Percentiles rank a stretch among this genome's conserved stretches.
These are phyloP conservation scores for Exophiala mesophila DNA, from an alignment of 2,329 filamentous ascomycete genomes.

Conservation along the genomic window DNA sequence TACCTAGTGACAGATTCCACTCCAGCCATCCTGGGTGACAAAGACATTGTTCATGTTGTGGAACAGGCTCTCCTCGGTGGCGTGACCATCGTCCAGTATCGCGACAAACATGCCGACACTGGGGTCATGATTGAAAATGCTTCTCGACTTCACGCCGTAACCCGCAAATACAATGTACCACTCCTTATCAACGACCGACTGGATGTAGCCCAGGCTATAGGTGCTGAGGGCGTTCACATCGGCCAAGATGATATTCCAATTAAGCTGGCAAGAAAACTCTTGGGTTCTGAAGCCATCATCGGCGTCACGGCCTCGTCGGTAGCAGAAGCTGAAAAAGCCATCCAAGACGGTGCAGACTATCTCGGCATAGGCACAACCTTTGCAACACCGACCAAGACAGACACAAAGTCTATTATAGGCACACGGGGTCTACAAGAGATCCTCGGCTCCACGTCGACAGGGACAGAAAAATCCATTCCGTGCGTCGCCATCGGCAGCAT, in stretches of 20 bases:
- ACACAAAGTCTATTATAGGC: conserved; percentile 78
- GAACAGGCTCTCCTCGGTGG: conserved; percentile 71
- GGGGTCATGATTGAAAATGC: conserved; percentile 66
- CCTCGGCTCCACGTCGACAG: conserved; percentile 54
- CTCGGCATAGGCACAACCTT: conserved; percentile 87
- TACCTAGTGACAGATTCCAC: conserved; percentile 94
- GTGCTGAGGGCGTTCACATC: conserved; percentile 87
- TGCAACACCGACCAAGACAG: conserved; percentile 80
- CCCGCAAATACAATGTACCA: conserved; percentile 63
- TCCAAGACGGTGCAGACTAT: conserved; percentile 76
- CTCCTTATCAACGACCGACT: conserved; percentile 90
- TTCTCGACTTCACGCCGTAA: conserved; percentile 65
- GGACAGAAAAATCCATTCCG: conserved; percentile 41
- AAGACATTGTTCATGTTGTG: conserved; percentile 68
- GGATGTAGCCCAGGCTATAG: conserved; percentile 79
- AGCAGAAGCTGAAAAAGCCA: conserved; percentile 68
- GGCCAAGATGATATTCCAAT: conserved; percentile 91
- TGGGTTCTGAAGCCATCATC: conserved; percentile 75
- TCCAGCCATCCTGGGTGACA: conserved; percentile 69
- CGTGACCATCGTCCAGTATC: conserved; percentile 81
- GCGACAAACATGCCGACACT: conserved; percentile 80
- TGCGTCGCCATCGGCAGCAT: conserved; percentile 88
- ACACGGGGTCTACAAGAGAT: conserved; percentile 65
- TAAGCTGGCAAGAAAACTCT: conserved; percentile 61
- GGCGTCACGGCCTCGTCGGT: conserved; percentile 77